Evolutionary conservation across 768 basidiomycete genomes (phyloP).

Genomic region (Boletus edulis): DNA sequence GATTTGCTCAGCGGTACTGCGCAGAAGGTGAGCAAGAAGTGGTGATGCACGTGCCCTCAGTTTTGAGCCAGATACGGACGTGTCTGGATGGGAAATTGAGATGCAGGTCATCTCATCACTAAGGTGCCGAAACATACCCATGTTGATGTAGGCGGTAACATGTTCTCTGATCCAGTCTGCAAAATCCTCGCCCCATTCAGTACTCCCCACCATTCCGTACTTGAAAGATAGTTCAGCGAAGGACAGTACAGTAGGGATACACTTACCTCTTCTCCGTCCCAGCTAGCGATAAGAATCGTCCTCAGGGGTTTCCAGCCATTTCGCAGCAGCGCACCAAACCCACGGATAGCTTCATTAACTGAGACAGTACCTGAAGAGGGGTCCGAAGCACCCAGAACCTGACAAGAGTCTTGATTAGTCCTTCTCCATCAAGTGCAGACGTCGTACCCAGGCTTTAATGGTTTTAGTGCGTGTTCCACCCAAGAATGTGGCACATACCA

Average conservation of each 20-base stretch:
- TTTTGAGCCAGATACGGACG: constrained; percentile 51
- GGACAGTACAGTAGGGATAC: neutral
- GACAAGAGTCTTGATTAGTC: constrained; percentile 2
- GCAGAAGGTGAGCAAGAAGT: constrained; percentile 76
- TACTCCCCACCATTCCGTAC: constrained; percentile 79
- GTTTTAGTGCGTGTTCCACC: constrained; percentile 6
- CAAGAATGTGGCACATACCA: constrained; percentile 43
- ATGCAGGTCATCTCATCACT: constrained; percentile 32
- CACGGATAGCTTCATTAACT: constrained; percentile 54
- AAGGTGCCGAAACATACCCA: constrained; percentile 39
- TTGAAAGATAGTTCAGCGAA: constrained; percentile 21
- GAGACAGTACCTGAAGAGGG: constrained; percentile 57
- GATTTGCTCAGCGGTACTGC: constrained; percentile 62
- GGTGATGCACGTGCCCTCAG: constrained; percentile 65
- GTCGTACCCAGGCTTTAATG: constrained; percentile 25
- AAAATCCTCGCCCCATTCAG: constrained; percentile 96
- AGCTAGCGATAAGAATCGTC: constrained; percentile 73
- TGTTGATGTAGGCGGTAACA: constrained; percentile 86
- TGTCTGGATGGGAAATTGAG: constrained; percentile 41
- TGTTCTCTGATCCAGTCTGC: constrained; percentile 73
- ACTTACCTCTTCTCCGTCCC: constrained; percentile 73
- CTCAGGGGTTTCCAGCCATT: constrained; percentile 69
- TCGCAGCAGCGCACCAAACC: constrained; percentile 48
- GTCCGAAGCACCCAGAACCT: constrained; percentile 53
- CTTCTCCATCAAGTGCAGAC: neutral